A percentile compares a stretch with the other conserved stretches of the same genome.
Conservation (phyloP, 2,329 filamentous ascomycete species). For the Nemania sp. region DNA sequence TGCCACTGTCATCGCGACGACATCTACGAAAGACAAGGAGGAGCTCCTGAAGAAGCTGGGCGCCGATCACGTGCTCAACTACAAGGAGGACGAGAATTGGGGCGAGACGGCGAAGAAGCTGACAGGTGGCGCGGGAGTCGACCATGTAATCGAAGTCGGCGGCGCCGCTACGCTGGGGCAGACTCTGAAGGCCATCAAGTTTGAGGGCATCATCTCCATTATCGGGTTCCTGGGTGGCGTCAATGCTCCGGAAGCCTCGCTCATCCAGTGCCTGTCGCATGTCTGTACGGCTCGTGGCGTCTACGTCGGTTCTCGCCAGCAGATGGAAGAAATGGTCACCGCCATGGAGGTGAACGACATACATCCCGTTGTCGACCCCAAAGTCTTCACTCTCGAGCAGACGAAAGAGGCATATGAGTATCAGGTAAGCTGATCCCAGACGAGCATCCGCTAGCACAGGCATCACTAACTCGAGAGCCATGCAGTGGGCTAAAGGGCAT, state of each 20-base stretch:
- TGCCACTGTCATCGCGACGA: conserved; percentile 54
- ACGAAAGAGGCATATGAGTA: conserved; percentile 54
- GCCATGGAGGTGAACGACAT: conserved; percentile 49
- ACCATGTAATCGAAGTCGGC: conserved; percentile 54
- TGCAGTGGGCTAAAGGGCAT: conserved; percentile 53
- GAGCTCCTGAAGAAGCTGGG: conserved; percentile 49
- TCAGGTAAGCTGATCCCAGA: conserved; percentile 44
- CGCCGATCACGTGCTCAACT: conserved; percentile 55
- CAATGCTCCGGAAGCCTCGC: conserved; percentile 50
- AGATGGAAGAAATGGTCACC: conserved; percentile 49
- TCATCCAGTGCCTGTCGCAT: conserved; percentile 52
- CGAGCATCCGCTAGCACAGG: not conserved
- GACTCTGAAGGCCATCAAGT: conserved; percentile 49
- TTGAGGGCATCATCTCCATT: conserved; percentile 50
- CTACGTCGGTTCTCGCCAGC: conserved; percentile 45
- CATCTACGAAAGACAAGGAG: conserved; percentile 49
- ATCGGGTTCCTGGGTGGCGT: conserved; percentile 50
- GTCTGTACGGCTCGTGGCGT: conserved; percentile 47
- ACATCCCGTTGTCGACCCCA: conserved; percentile 46
- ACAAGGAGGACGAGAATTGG: conserved; percentile 51
- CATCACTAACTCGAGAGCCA: conserved; percentile 6
- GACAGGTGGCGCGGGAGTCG: conserved; percentile 49
- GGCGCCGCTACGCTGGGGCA: conserved; percentile 49
- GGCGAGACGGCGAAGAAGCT: conserved; percentile 48
- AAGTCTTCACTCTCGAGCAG: conserved; percentile 45